These are phyloP conservation scores for Debaryomyces fabryi DNA, from an alignment of 1,139 yeast species.

Conservation along the genomic window DNA sequence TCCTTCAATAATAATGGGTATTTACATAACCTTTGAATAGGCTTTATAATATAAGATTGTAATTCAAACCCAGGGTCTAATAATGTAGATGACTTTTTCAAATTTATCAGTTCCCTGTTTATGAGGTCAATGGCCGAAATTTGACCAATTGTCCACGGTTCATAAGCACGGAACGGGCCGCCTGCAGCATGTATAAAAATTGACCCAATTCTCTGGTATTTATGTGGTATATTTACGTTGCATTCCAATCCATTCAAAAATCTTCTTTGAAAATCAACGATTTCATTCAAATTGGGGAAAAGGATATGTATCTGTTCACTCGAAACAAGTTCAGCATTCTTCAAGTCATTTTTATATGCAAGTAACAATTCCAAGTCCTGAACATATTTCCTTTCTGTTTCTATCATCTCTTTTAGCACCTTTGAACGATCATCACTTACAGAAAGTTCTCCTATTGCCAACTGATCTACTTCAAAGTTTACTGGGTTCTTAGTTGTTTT, in stretches of 20 bases:
- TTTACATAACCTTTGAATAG: slow-evolving; percentile 92
- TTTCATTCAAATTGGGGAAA: slow-evolving; percentile 84
- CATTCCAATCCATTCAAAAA: slow-evolving; percentile 87
- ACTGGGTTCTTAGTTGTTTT: slow-evolving; percentile 14
- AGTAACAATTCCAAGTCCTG: slow-evolving; percentile 80
- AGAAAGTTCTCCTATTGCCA: slow-evolving; percentile 29
- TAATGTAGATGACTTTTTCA: slow-evolving; percentile 58
- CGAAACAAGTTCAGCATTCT: slow-evolving; percentile 65
- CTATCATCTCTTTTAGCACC: slow-evolving; percentile 81
- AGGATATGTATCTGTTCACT: slow-evolving; percentile 79
- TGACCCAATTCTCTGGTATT: slow-evolving; percentile 85
- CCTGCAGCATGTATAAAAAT: slow-evolving; percentile 77
- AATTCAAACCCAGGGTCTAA: slow-evolving; percentile 88
- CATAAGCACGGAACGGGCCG: slow-evolving; percentile 84
- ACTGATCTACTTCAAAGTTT: slow-evolving; percentile 11
- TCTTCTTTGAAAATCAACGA: slow-evolving; percentile 90
- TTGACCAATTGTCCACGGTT: slow-evolving; percentile 88
- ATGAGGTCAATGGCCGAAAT: slow-evolving; percentile 84
- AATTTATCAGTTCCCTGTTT: slow-evolving; percentile 58
- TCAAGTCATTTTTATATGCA: slow-evolving; percentile 68
- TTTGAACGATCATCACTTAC: slow-evolving; percentile 64
- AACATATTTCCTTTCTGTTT: slow-evolving; percentile 90
- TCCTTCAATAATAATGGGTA: slow-evolving; percentile 84
- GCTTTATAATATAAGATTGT: slow-evolving; percentile 87
- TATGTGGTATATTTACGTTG: slow-evolving; percentile 73